Conservation (phyloP, 2,329 filamentous ascomycete species). For the Amesomyces nigricolor region DNA sequence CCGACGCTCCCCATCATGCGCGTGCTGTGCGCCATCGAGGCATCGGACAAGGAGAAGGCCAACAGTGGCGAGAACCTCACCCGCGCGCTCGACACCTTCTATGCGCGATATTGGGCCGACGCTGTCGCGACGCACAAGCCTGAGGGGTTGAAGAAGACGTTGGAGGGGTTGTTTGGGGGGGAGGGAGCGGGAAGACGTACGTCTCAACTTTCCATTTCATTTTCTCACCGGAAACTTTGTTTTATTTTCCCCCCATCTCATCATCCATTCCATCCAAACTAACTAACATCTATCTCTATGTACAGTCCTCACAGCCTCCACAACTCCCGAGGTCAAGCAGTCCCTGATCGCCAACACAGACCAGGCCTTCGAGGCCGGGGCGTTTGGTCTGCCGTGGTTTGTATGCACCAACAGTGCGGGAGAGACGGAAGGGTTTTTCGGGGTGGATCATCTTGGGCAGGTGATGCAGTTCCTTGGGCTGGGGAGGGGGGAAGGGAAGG, state of each 20-base stretch:
- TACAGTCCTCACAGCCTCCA: conserved; percentile 28
- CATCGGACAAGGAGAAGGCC: conserved; percentile 12
- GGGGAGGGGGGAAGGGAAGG: conserved; percentile 22
- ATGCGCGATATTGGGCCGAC: conserved; percentile 31
- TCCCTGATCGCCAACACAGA: conserved; percentile 33
- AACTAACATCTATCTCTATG: too few relatives aligned
- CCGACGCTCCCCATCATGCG: conserved; percentile 34
- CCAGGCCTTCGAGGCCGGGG: conserved; percentile 32
- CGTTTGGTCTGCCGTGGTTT: conserved; percentile 38
- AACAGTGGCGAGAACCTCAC: conserved; percentile 19
- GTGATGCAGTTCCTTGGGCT: conserved; percentile 33
- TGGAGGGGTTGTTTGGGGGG: conserved; percentile 27
- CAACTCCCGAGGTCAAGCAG: conserved; percentile 28
- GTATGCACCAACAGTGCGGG: conserved; percentile 32
- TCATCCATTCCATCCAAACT: too few relatives aligned
- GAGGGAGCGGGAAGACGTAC: conserved; percentile 26
- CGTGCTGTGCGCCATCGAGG: conserved; percentile 29
- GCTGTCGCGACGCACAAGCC: conserved; percentile 28
- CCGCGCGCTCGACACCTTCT: conserved; percentile 32
- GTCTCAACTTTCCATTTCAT: not conserved
- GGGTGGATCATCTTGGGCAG: conserved; percentile 36
- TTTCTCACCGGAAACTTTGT: too few relatives aligned
- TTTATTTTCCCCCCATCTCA: not conserved
- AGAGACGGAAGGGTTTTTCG: conserved; percentile 35
- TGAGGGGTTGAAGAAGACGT: conserved; percentile 27